Evolutionary conservation across 2,329 filamentous ascomycete genomes (phyloP).

Genomic region (Drechslerella dactyloides): DNA sequence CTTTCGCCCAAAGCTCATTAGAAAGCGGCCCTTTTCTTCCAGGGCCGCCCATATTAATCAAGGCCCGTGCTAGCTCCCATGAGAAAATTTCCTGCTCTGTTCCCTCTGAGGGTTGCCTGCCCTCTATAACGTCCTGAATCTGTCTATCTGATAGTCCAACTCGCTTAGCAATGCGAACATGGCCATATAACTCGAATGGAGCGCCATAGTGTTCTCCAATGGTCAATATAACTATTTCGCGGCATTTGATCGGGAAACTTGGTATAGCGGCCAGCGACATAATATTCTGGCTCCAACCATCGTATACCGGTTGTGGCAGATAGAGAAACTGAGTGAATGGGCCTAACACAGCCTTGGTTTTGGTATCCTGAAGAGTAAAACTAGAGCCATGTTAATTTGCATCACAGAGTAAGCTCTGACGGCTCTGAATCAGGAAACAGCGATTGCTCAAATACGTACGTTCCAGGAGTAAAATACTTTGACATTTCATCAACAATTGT

Average conservation of each 20-base stretch:
- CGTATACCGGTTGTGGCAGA: constrained; percentile 3
- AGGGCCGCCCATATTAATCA: constrained; percentile 1
- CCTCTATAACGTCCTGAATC: constrained; percentile 25
- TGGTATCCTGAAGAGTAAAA: constrained; percentile 20
- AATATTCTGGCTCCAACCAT: constrained; percentile 4
- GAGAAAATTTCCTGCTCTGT: constrained; percentile 23
- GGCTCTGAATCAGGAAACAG: background rate
- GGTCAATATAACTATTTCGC: constrained; percentile 28
- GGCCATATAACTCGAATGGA: constrained; percentile 27
- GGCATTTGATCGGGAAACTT: constrained; percentile 18
- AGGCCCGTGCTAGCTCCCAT: constrained; percentile 24
- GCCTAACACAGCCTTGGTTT: constrained; percentile 19
- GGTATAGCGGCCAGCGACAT: constrained; percentile 11
- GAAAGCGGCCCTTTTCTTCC: constrained; percentile 22
- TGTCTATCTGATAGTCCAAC: constrained; percentile 21
- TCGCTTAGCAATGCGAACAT: constrained; percentile 17
- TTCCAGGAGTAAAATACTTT: constrained; percentile 14
- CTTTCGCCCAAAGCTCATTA: constrained; percentile 13
- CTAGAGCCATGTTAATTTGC: constrained; percentile 4
- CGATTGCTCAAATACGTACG: background rate
- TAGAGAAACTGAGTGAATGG: constrained; percentile 32
- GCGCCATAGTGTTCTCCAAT: constrained; percentile 26
- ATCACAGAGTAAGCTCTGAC: background rate
- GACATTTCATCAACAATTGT: constrained; percentile 1
- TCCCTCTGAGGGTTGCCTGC: constrained; percentile 15